Evolutionary conservation across 2,329 filamentous ascomycete species (phyloP), one percentile per base, ranked within the genome.

Genomic region (Aspergillus intermedius): DNA sequence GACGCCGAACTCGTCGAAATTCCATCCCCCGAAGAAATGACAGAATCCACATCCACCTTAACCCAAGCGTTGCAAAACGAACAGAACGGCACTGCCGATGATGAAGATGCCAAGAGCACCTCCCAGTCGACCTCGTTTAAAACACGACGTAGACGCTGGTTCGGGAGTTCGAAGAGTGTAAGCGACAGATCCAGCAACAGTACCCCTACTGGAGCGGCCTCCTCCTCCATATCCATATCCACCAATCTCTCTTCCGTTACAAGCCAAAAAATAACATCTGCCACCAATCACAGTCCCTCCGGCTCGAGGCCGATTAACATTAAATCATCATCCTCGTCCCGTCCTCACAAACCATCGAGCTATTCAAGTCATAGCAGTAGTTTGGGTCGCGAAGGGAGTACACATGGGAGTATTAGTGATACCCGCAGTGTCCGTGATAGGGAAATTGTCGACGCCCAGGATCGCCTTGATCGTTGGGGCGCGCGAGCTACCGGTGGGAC

Each of bases 1-100:
- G 93, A 97, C 64, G 93, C 93, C 8, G 93, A 98, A 71, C 80
- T 98, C 3, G 88, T 96, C 30, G 93, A 98, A 63, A 73, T 85
- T 8, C 65, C 70, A 37, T 66, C 71, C 51, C 61, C 73, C 45
- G 74, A 76, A 52, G 64, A 73, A 25, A 62, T 72, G 12, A 61
- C 72, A 49, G 70, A 73, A 40, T 67, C 73, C 9, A 37, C 65
- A 66, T 52, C 65, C 60, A 57, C 55, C 52, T 58, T 53, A 63
- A 65, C 57, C 35, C 57, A 58, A 50, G 59, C 53, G 21, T 51
- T 62, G 15, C 57, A 60, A 21, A 57, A 54, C 48, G 49, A 58
- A 42, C 62, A 48, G 51, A 45, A 28, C 39, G 54, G 48, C 40
- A 53, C 50, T 30, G 41, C 51, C 40, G 58, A 58, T 34, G 54